phyloP scores from a whole-genome alignment of 345 rosid species.

The Corymbia maculata region DNA sequence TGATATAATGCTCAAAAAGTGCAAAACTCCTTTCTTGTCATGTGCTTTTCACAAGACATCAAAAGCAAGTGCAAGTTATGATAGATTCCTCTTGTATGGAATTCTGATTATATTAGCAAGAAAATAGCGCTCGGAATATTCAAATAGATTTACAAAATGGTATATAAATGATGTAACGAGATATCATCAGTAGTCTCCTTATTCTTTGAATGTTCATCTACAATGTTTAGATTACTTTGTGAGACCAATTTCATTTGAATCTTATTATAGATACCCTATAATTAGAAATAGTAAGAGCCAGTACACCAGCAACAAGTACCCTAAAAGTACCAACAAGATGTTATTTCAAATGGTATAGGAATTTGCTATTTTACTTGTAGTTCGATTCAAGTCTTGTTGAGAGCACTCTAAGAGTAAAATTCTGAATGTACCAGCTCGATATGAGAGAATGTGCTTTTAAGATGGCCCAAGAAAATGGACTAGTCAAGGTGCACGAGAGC shows the following conservation, averaged over 20 bases:
- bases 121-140: background rate
- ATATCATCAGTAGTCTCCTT: background rate
- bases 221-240: background rate
- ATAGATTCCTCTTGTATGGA: background rate
- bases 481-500: background rate
- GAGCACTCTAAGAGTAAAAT: background rate
- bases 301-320: background rate
- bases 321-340: background rate
- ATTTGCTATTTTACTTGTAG: background rate
- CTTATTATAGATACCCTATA: background rate
- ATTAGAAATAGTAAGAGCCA: background rate
- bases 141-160: background rate
- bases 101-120: background rate
- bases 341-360: background rate
- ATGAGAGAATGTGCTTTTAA: fast-evolving
- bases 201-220: background rate
- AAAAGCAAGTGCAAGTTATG: background rate
- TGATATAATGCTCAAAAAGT: too few relatives aligned
- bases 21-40: background rate
- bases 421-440: fast-evolving
- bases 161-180: fast-evolving
- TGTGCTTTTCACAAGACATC: background rate
- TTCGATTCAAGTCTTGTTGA: fast-evolving
- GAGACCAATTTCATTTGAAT: background rate
- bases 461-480: background rate